Evolutionary conservation across 83 land plant species (phyloP), one percentile per base, ranked within the genome.

Genomic region (Thuja plicata): DNA sequence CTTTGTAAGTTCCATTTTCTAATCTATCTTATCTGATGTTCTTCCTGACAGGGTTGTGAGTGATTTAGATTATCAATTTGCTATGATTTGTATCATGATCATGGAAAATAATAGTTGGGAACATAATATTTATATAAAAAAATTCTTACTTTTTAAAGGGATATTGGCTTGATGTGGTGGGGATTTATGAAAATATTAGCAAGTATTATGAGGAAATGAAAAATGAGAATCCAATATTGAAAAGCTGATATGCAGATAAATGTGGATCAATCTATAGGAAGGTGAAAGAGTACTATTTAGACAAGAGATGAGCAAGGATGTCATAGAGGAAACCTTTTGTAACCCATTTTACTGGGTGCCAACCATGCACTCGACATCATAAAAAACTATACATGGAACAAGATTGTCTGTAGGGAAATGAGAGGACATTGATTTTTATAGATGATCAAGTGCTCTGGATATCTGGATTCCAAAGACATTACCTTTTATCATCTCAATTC

Each of bases 281-380:
- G 37, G 1, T 57, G 87, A 35, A 37, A 7, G 76, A 55, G 87
- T 45, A 41, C 10, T 74, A 43, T 43, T 40, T 43, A 34, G 5
- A 86, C 17, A 66, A 85, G 76, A 27, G 19, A 12, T 15, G 55
- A 21, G 88, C 43, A 48, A 71, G 84, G 34, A 32, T 43, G 35
- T n/a, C n/a, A n/a, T n/a, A n/a, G n/a, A n/a, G n/a, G n/a, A n/a
- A n/a, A n/a, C n/a, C n/a, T n/a, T n/a, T 66, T 57, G 91, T 89
- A 19, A 89, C 91, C 32, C 92, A 91, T 66, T 91, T 91, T 45
- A 30, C 90, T 48, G 90, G 90, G 21, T 89, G 90, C 76, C 88
- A 89, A 66, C 90, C 90, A 24, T 89, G 90, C 80, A 70, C 32
- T 84, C 90, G 91, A 45, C 52, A 88, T 21, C 43, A 17, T 85